Evolutionary conservation across 2,329 filamentous ascomycete genomes (phyloP), one percentile per base, ranked within the genome.

Genomic region (Rhynchosporium agropyri): DNA sequence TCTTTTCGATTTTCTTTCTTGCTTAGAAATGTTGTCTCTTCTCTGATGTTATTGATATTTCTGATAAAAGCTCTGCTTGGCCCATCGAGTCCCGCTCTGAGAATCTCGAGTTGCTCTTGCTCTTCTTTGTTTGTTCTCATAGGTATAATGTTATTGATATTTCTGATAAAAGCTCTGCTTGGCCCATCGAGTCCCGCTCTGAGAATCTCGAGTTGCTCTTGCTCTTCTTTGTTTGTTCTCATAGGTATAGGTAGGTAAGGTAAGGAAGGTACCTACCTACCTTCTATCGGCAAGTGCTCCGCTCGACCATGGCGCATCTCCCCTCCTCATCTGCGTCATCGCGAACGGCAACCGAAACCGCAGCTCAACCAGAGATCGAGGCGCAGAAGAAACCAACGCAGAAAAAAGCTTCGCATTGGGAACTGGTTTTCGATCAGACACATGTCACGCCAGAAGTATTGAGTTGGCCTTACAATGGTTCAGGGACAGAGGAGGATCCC

Each of bases 361-460:
- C 56, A 8, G 61, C 63, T 28, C 56, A 51, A 40, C 12, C 10
- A 26, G 69, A 67, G 61, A 31, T 69, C 12, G 69, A 71, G 45
- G 60, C 65, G 50, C 69, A 66, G 55, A 66, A 64, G 49, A 69
- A 62, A 46, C 29, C 33, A 10, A 51, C 26, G 1, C 65, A 62
- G 54, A 64, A 68, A 43, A 65, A 57, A 26, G 65, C 67, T 28
- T 50, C 65, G 15, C 70, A 76, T 68, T 81, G 76, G 74, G 72
- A 77, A 48, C 69, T 81, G 55, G 76, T 83, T 20, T 63, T 74
- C 20, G 77, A 81, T 63, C 80, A 81, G 64, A 77, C 77, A 33
- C 75, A 75, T 36, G 72, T 83, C 51, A 81, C 79, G 0, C 74
- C 76, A 50, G 76, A 79, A 58, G 75, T 83, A 3, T 69, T 80